Base-by-base conservation (phyloP, 495 filamentous ascomycete genomes). In the Xylaria intraflava region DNA sequence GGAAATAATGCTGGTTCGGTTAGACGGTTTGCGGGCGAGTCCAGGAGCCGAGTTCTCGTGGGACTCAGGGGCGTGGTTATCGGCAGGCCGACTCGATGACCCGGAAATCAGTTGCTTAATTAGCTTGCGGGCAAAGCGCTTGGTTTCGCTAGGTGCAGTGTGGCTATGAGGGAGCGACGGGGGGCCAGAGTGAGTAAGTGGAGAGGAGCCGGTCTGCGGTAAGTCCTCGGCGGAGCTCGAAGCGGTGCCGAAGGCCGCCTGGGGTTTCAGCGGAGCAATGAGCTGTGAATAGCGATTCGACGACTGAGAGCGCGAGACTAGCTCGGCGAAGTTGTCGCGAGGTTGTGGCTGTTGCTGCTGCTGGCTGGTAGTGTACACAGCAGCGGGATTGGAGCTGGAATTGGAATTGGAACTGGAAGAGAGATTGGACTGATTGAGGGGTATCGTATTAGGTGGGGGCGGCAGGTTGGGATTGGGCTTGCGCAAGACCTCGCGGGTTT, bases 11-110 rank as follows among this genome's bases (percentile, higher is more conserved):
- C 75, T 76, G 44, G 72, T 62, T 44, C 76, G 65, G 59, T 76
- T 78, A 12, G 78, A 80, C 12, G 72, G 70, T 53, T 74, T 65
- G 51, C 77, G 76, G 45, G 57, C 66, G 11, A 76, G 42, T 14
- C 70, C 70, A 9, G 61, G 48, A 24, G 62, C 56, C 3, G 51
- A 17, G 63, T 69, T 73, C 57, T 71, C 71, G 68, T 74, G 72
- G 11, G 70, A 63, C 45, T 55, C 36, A 51, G 74, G 67, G 45
- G 68, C 65, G 54, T 69, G 65, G 26, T 66, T 69, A 38, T 72
- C 66, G 46, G 62, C 46, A 47, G 58, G 62, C 48, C 58, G 66
- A 45, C 62, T 68, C 17, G 62, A 64, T 45, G 62, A 68, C 53
- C 72, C 72, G 52, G 62, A 62, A 14, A 74, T 61, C 47, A 72